Percentiles rank a stretch among this genome's conserved stretches.
phyloP scores from a whole-genome alignment of 1,284 basidiomycete genomes.

The Chiua sp. region DNA sequence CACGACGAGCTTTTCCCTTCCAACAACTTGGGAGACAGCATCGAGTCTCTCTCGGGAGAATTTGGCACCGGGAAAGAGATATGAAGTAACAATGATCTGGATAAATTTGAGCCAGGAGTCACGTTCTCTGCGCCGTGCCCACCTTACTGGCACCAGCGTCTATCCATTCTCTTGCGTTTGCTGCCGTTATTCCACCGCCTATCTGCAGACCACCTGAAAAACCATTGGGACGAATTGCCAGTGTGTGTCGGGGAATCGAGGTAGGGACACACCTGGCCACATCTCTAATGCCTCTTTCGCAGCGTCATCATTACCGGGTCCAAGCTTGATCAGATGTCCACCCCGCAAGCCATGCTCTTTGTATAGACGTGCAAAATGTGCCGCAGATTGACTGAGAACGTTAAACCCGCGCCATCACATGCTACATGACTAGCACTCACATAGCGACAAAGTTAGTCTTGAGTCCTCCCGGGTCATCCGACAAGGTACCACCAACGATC shows the following conservation, averaged over 20 bases:
- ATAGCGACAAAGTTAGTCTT: constrained; percentile 94
- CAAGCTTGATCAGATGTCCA: constrained; percentile 97
- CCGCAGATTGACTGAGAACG: constrained; percentile 72
- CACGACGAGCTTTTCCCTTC: constrained; percentile 90
- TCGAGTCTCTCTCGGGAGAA: constrained; percentile 82
- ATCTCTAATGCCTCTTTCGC: constrained; percentile 82
- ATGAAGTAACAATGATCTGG: constrained; percentile 97
- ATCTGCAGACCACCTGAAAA: constrained; percentile 79
- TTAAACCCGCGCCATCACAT: constrained; percentile 4
- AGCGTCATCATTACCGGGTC: constrained; percentile 87
- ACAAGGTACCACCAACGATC: constrained; percentile 95
- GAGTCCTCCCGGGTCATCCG: constrained; percentile 67
- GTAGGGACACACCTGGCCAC: constrained; percentile 71
- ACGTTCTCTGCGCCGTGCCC: constrained; percentile 1
- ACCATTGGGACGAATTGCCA: constrained; percentile 4
- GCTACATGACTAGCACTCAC: constrained; percentile 48
- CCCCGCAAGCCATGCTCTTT: constrained; percentile 72
- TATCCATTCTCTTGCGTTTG: constrained; percentile 88
- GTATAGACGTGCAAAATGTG: constrained; percentile 86
- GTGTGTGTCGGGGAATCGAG: background rate
- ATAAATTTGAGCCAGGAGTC: constrained; percentile 8
- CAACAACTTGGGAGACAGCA: constrained; percentile 68
- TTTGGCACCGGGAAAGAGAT: constrained; percentile 84
- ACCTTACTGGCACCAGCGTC: constrained; percentile 93
- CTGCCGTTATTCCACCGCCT: constrained; percentile 89